A percentile compares a stretch with the other conserved stretches of the same genome.
phyloP scores from a whole-genome alignment of 257 asterid species.

The Scutellaria barbata region DNA sequence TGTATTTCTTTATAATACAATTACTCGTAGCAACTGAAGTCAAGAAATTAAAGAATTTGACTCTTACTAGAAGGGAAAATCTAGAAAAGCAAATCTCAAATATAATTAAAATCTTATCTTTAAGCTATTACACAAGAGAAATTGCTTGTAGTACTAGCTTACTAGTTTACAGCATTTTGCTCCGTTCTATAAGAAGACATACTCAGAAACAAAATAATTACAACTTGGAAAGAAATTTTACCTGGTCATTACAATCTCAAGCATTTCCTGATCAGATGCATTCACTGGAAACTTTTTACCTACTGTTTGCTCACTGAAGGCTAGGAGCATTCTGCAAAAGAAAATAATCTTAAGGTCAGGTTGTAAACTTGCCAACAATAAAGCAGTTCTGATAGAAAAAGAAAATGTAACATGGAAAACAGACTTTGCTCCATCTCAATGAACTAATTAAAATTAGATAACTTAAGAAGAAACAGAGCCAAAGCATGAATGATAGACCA shows the following conservation, averaged over 20 bases:
- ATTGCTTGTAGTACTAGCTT: constrained; percentile 5
- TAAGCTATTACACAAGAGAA: constrained; percentile 30
- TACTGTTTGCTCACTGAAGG: constrained; percentile 90
- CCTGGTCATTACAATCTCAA: constrained; percentile 93
- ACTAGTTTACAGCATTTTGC: constrained; percentile 16
- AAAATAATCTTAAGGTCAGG: constrained; percentile 27
- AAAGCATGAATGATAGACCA: constrained; percentile 31
- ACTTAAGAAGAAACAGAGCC: constrained; percentile 8
- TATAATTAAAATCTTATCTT: background rate
- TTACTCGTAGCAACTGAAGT: constrained; percentile 17
- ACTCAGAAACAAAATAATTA: constrained; percentile 14
- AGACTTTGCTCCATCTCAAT: constrained; percentile 14
- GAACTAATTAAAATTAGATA: constrained; percentile 22
- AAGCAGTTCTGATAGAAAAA: constrained; percentile 7
- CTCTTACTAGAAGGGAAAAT: constrained; percentile 13
- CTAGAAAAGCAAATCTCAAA: constrained; percentile 8
- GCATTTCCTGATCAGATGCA: constrained; percentile 94
- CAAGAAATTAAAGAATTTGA: constrained; percentile 31
- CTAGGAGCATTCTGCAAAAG: constrained; percentile 77
- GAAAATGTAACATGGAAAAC: constrained; percentile 22
- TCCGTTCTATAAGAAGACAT: constrained; percentile 7
- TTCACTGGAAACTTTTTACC: constrained; percentile 72
- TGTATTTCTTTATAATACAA: constrained; percentile 11
- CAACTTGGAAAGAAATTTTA: constrained; percentile 29
- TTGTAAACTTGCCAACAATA: constrained; percentile 29